These are phyloP conservation scores for Penicillium herquei DNA, from an alignment of 495 filamentous ascomycete genomes.

Conservation along the genomic window DNA sequence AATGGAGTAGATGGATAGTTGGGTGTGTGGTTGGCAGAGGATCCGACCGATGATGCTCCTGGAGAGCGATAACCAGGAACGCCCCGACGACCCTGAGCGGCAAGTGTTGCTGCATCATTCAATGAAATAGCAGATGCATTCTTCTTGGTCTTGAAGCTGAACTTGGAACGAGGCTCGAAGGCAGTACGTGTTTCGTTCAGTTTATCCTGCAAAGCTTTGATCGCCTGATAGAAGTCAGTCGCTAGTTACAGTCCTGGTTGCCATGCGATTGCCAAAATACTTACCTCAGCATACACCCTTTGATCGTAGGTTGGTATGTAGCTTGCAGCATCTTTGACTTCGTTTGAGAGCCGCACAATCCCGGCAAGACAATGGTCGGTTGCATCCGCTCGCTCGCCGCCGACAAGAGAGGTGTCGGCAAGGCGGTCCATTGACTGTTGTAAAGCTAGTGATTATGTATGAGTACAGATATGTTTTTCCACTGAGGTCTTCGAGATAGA, in stretches of 20 bases:
- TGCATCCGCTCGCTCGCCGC: conserved; percentile 60
- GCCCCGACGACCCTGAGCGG: conserved; percentile 43
- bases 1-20: conserved; percentile 50
- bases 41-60: conserved; percentile 45
- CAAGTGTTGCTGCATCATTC: conserved; percentile 53
- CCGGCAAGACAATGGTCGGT: conserved; percentile 65
- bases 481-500: background rate
- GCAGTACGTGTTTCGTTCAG: conserved; percentile 56
- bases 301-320: conserved; percentile 77
- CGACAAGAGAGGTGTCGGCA: conserved; percentile 47
- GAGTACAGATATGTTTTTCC: background rate
- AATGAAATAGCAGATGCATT: conserved; percentile 57
- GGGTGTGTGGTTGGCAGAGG: conserved; percentile 53
- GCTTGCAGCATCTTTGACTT: conserved; percentile 65
- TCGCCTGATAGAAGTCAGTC: conserved; percentile 44
- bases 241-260: background rate
- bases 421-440: conserved; percentile 62
- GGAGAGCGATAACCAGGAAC: conserved; percentile 44
- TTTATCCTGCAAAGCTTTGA: conserved; percentile 67
- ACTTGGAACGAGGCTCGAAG: conserved; percentile 65
- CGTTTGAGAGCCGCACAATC: conserved; percentile 64
- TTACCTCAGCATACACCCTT: conserved; percentile 67
- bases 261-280: background rate
- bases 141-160: conserved; percentile 70
- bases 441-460: conserved; percentile 40